phyloP scores from a whole-genome alignment of 2,329 filamentous ascomycete genomes.

The Aspergillus flavus region DNA sequence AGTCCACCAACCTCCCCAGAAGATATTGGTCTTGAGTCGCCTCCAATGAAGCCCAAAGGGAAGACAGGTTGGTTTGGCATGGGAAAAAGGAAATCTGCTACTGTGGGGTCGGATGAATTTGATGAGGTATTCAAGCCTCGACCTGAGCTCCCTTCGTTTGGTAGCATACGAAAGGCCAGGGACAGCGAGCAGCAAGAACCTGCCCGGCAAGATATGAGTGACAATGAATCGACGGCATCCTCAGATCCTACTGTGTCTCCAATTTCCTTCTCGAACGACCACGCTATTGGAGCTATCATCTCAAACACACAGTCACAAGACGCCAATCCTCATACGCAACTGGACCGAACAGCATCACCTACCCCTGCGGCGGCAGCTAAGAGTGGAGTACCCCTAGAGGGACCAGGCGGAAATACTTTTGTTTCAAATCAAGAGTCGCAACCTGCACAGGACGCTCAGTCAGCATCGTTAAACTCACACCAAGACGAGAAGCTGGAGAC shows the following conservation, averaged over 20 bases:
- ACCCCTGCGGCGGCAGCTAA: conserved; percentile 1
- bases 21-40: conserved; percentile 38
- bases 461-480: not conserved
- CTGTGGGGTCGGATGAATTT: conserved; percentile 51
- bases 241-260: conserved; percentile 50
- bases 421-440: not conserved
- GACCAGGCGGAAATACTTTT: not conserved
- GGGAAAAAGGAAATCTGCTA: conserved; percentile 34
- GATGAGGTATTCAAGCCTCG: conserved; percentile 61
- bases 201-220: conserved; percentile 27
- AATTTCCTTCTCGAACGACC: conserved; percentile 53
- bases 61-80: conserved; percentile 42
- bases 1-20: conserved; percentile 46
- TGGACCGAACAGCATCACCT: not conserved
- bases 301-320: conserved; percentile 37
- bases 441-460: not conserved
- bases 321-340: not conserved
- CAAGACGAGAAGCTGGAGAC: conserved; percentile 3
- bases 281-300: conserved; percentile 54
- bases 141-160: conserved; percentile 63
- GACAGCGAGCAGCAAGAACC: conserved; percentile 28
- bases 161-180: conserved; percentile 59
- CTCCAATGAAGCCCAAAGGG: conserved; percentile 34
- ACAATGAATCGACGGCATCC: conserved; percentile 36
- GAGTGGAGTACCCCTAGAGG: conserved; percentile 3